Evolutionary conservation across 805 yeast species (phyloP).

Genomic region (Blastobotrys mokoenaii): DNA sequence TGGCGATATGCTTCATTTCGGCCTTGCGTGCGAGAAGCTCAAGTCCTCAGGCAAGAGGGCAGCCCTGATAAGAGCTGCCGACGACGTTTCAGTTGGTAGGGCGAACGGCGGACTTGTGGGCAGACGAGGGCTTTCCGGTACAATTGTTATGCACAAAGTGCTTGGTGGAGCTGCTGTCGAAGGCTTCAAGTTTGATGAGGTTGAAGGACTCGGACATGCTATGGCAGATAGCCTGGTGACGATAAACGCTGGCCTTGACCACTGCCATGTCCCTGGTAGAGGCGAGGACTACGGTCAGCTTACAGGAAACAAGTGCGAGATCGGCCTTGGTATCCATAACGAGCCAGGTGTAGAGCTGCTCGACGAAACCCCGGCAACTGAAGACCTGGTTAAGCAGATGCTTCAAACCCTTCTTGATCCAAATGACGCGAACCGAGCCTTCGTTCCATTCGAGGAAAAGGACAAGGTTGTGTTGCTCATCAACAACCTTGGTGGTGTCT

Average conservation of each 20-base stretch:
- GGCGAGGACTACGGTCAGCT: slow-evolving; percentile 40
- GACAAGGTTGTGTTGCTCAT: slow-evolving; percentile 65
- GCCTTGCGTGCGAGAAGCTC: slow-evolving; percentile 81
- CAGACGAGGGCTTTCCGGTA: slow-evolving; percentile 87
- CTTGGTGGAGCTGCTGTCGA: slow-evolving; percentile 57
- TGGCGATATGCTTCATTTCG: slow-evolving; percentile 87
- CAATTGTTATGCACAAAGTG: slow-evolving; percentile 72
- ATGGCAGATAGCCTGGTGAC: slow-evolving; percentile 68
- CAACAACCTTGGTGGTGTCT: slow-evolving; percentile 85
- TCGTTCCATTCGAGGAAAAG: slow-evolving; percentile 52
- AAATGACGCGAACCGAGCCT: slow-evolving; percentile 67
- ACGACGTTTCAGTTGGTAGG: slow-evolving; percentile 86
- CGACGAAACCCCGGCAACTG: slow-evolving; percentile 60
- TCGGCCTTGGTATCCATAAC: slow-evolving; percentile 92
- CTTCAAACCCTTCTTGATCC: slow-evolving; percentile 55
- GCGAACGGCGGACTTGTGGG: slow-evolving; percentile 85
- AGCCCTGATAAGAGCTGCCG: slow-evolving; percentile 68
- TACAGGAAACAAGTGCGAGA: slow-evolving; percentile 58
- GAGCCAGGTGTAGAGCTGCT: slow-evolving; percentile 73
- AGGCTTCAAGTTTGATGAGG: slow-evolving; percentile 38
- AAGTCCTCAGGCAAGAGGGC: slow-evolving; percentile 59
- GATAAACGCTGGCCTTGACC: slow-evolving; percentile 77
- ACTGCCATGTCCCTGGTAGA: slow-evolving; percentile 81
- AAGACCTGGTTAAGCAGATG: slow-evolving; percentile 42
- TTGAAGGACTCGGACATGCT: slow-evolving; percentile 79